phyloP scores from a whole-genome alignment of 2,329 filamentous ascomycete species.

The Cryphonectria radicalis region DNA sequence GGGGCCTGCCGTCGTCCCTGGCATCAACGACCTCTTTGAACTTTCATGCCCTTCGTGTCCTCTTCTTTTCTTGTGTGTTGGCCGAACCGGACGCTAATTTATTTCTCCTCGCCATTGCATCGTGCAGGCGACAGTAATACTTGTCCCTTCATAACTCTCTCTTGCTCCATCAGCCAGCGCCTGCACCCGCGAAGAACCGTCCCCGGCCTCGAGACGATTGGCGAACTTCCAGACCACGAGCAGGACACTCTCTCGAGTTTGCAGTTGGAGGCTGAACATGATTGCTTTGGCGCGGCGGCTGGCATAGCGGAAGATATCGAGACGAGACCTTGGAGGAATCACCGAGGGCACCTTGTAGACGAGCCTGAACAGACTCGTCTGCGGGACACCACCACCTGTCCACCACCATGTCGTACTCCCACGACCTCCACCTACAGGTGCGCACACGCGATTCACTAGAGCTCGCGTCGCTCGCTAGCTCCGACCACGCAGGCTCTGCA shows the following conservation, averaged over 20 bases:
- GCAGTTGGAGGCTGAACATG: conserved; percentile 23
- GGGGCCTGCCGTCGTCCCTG: conserved; percentile 17
- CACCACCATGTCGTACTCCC: conserved; percentile 45
- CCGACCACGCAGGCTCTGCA: conserved; percentile 63
- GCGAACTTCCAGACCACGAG: background rate
- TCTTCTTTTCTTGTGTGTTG: background rate
- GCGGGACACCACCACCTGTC: conserved; percentile 8
- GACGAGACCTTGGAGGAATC: conserved; percentile 11
- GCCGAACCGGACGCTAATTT: background rate
- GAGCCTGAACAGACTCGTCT: conserved; percentile 18
- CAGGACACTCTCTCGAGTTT: background rate
- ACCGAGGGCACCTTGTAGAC: conserved; percentile 11
- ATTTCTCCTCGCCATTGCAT: background rate
- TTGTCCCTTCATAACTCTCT: background rate
- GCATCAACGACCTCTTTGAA: background rate
- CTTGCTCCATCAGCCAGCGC: background rate
- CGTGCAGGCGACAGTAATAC: background rate
- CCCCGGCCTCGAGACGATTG: background rate
- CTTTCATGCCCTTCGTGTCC: conserved; percentile 5
- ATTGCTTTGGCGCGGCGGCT: conserved; percentile 7
- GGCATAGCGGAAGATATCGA: conserved; percentile 19
- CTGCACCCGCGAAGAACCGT: background rate
- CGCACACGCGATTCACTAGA: conserved; percentile 87
- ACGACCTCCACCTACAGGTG: conserved; percentile 49
- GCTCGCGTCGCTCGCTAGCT: conserved; percentile 91